These are phyloP conservation scores for Rhododendron vialii DNA, from an alignment of 148 eudicot genomes.

Conservation along the genomic window DNA sequence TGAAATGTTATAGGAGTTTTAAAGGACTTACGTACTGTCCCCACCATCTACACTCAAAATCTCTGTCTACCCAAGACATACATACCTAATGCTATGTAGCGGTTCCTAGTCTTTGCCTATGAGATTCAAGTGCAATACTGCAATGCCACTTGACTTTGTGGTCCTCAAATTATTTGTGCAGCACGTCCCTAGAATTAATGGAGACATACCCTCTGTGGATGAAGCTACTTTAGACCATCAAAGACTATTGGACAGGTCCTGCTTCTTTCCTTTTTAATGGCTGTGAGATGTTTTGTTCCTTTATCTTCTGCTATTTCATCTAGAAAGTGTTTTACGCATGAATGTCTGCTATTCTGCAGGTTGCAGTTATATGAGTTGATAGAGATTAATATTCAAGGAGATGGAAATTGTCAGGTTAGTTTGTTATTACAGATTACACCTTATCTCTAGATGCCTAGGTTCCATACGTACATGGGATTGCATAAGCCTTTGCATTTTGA, in stretches of 20 bases:
- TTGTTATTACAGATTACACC: background rate
- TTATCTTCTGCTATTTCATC: background rate
- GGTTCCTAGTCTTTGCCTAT: background rate
- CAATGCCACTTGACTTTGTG: background rate
- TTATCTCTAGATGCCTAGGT: background rate
- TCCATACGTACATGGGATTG: background rate
- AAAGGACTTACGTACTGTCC: background rate
- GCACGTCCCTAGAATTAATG: constrained; percentile 66
- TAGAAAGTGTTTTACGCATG: background rate
- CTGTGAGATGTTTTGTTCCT: background rate
- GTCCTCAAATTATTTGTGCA: constrained; percentile 23
- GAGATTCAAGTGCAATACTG: background rate
- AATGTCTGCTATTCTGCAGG: constrained; percentile 20
- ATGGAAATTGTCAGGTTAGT: constrained; percentile 69
- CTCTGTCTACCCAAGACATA: background rate
- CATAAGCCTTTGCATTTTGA: background rate
- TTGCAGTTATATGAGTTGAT: constrained; percentile 49
- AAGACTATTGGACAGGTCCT: constrained; percentile 56
- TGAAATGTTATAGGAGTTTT: background rate
- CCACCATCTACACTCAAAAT: background rate
- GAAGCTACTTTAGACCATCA: constrained; percentile 72
- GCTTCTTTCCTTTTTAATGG: background rate
- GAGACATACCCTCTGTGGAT: constrained; percentile 61
- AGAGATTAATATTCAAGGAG: constrained; percentile 58
- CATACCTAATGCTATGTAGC: background rate